Percentiles rank a stretch among this genome's conserved stretches.
Evolutionary conservation across 257 asterid genomes (phyloP).

Genomic region (Plantago elongata): DNA sequence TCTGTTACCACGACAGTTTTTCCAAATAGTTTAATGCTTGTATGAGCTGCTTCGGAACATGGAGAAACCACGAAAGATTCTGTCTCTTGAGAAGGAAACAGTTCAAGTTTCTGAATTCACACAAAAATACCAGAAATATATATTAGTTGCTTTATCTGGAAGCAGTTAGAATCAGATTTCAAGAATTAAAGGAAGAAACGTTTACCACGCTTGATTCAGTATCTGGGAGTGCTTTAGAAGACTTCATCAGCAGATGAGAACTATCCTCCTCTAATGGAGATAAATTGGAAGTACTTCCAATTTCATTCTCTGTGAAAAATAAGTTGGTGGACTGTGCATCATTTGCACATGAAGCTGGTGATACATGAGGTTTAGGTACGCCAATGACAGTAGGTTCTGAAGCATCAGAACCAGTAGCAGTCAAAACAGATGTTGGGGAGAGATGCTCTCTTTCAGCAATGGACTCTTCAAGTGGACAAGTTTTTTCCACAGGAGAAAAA

Average conservation of each 20-base stretch:
- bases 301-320: constrained; percentile 27
- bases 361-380: constrained; percentile 38
- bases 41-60: constrained; percentile 22
- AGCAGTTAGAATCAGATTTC: neutral
- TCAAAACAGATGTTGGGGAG: constrained; percentile 78
- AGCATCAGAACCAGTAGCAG: constrained; percentile 44
- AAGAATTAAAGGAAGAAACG: neutral
- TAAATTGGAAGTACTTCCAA: constrained; percentile 35
- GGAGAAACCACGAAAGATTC: constrained; percentile 36
- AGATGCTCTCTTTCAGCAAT: constrained; percentile 35
- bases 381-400: constrained; percentile 36
- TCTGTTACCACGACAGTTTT: constrained; percentile 49
- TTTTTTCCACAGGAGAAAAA: constrained; percentile 31
- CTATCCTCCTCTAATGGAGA: constrained; percentile 29
- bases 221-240: constrained; percentile 23
- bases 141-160: neutral
- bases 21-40: constrained; percentile 69
- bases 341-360: constrained; percentile 44
- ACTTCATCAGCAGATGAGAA: constrained; percentile 25
- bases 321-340: constrained; percentile 41
- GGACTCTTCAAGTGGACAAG: constrained; percentile 21
- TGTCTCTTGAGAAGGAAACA: constrained; percentile 33
- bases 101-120: constrained; percentile 44
- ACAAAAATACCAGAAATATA: constrained; percentile 5
- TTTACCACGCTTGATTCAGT: constrained; percentile 37